Conservation (phyloP, 371 early-diverging fungal species). For the Actinomortierella ambigua region DNA sequence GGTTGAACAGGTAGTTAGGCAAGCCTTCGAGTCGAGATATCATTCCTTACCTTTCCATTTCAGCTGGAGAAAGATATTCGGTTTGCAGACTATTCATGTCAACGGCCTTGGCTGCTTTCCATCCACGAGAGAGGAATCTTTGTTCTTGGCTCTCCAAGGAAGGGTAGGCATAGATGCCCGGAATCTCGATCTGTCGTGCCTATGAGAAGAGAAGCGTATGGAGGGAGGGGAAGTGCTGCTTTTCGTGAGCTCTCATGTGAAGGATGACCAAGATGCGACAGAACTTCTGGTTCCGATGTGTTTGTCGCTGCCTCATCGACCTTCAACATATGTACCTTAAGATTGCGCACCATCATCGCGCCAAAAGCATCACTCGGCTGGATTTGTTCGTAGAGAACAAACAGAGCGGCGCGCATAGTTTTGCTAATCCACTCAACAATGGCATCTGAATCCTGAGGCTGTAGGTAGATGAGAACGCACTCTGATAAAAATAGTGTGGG, state of each 20-base stretch:
- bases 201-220: constrained; percentile 7
- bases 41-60: constrained; percentile 57
- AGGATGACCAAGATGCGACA: too few relatives aligned
- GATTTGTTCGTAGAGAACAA: constrained; percentile 91
- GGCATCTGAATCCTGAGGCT: constrained; percentile 62
- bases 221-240: background rate
- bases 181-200: constrained; percentile 72
- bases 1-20: constrained; percentile 4
- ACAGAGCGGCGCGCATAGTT: constrained; percentile 53
- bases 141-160: constrained; percentile 68
- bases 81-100: constrained; percentile 78
- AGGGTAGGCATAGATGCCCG: constrained; percentile 78
- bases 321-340: too few relatives aligned
- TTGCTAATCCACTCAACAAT: constrained; percentile 77
- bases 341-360: constrained; percentile 86
- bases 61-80: constrained; percentile 49
- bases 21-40: background rate
- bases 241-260: too few relatives aligned
- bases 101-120: constrained; percentile 67
- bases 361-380: constrained; percentile 92
- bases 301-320: too few relatives aligned
- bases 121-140: constrained; percentile 67
- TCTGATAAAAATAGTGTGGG: constrained; percentile 93
- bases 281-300: background rate
- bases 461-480: constrained; percentile 90